Base-by-base conservation (phyloP, 768 basidiomycete species). In the Chalciporus piperatus region DNA sequence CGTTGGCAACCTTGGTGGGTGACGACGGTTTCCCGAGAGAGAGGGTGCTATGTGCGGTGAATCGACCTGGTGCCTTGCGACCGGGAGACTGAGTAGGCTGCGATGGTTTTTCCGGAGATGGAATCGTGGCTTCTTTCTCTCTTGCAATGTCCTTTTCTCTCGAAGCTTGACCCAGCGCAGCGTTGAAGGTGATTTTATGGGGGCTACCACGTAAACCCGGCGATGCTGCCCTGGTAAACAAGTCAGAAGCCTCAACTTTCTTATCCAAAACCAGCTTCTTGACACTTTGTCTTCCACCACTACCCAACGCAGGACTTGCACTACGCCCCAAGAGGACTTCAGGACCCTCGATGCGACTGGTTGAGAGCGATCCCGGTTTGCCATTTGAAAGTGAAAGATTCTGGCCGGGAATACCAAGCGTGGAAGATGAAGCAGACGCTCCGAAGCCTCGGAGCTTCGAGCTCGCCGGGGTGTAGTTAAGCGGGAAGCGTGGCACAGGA, bases 201-300 rank as follows among this genome's bases (percentile, higher is more conserved):
- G 67, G 58, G 48, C 63, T 62, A 20, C 59, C 56, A 14, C 61
- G 61, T 58, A 63, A 39, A 16, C 59, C 53, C 37, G 78, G 70
- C 13, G 65, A 71, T 19, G 75, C 72, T 17, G 71, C 66, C 47
- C 75, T 73, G 35, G 80, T 77, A 61, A 91, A 86, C 46, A 92
- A 61, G 55, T 92, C 87, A 22, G 80, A 72, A 23, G 89, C 78
- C 46, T 89, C 87, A 14, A 90, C 74, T 64, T 86, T 92, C 70
- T 89, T 93, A 63, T 93, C 89, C 55, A 97, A 66, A 33, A 93
- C 85, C 51, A 98, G 78, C 65, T 96, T 96, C 76, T 98, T 98
- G 51, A 96, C 91, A 64, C 92, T 96, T 51, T 87, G 82, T 48
- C 85, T 76, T 52, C 71, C 76, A 39, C 82, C 88, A 59, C 80